Conservation (phyloP, 345 rosid genomes). For the Microcos paniculata region DNA sequence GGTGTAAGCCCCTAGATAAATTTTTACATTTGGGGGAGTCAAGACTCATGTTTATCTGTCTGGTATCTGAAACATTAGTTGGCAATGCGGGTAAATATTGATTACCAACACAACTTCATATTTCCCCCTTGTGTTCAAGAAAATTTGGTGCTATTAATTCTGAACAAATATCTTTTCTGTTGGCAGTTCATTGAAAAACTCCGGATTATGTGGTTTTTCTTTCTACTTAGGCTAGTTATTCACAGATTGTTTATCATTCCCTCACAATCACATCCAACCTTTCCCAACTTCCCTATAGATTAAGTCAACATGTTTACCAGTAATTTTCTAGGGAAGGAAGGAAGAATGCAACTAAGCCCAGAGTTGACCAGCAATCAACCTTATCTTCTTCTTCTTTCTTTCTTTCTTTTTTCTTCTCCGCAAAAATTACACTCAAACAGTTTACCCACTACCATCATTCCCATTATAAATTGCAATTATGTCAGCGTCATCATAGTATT, state of each 20-base stretch:
- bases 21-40: too few species aligned
- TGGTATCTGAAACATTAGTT: not conserved
- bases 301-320: too few species aligned
- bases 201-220: not conserved
- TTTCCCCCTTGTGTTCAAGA: not conserved
- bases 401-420: not conserved
- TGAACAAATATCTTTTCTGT: not conserved
- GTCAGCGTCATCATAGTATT: not conserved
- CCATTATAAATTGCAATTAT: constrained; percentile 6
- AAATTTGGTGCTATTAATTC: not conserved
- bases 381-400: not conserved
- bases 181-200: not conserved
- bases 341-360: not conserved
- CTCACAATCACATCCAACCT: not conserved
- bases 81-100: not conserved
- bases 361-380: not conserved
- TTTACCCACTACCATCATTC: constrained; percentile 7
- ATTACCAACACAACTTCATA: not conserved
- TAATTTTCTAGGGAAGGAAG: too few species aligned
- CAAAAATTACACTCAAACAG: not conserved
- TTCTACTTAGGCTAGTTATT: too few species aligned
- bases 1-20: not conserved
- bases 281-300: not conserved
- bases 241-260: not conserved
- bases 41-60: not conserved